Percentiles rank a stretch among this genome's conserved stretches.
Conservation (phyloP, 106 monocot species). For the Posidonia australis region DNA sequence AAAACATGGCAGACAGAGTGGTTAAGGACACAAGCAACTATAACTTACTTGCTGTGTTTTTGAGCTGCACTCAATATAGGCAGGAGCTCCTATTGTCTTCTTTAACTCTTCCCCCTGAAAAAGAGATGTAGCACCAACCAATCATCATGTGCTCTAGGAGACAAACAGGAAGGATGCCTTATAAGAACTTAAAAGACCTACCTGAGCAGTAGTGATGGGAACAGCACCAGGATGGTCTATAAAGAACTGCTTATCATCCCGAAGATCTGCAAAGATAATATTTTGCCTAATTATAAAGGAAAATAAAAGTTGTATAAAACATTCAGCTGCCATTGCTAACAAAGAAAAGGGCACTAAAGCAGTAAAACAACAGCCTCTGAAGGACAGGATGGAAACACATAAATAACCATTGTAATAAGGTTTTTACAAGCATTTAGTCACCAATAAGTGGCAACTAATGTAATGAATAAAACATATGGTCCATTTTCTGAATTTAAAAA, state of each 20-base stretch:
- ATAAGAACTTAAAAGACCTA: constrained; percentile 16
- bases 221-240: constrained; percentile 71
- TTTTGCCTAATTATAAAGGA: neutral
- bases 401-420: too few relatives aligned
- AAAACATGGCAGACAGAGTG: neutral
- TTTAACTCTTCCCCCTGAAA: constrained; percentile 13
- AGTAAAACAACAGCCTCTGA: too few relatives aligned
- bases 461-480: too few relatives aligned
- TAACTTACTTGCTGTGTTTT: constrained; percentile 17
- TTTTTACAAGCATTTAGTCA: too few relatives aligned
- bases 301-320: neutral
- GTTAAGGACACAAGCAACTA: neutral
- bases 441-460: too few relatives aligned
- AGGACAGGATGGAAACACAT: too few relatives aligned
- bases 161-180: neutral
- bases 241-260: constrained; percentile 77
- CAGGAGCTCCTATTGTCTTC: constrained; percentile 9
- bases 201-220: constrained; percentile 44
- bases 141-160: neutral
- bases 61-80: constrained; percentile 17
- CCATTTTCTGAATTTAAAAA: too few relatives aligned
- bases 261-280: constrained; percentile 43
- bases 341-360: too few relatives aligned
- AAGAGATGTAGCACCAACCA: neutral
- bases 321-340: too few relatives aligned